These are phyloP conservation scores for Tylopilus subfusipes DNA, from an alignment of 768 basidiomycete genomes.

Conservation along the genomic window DNA sequence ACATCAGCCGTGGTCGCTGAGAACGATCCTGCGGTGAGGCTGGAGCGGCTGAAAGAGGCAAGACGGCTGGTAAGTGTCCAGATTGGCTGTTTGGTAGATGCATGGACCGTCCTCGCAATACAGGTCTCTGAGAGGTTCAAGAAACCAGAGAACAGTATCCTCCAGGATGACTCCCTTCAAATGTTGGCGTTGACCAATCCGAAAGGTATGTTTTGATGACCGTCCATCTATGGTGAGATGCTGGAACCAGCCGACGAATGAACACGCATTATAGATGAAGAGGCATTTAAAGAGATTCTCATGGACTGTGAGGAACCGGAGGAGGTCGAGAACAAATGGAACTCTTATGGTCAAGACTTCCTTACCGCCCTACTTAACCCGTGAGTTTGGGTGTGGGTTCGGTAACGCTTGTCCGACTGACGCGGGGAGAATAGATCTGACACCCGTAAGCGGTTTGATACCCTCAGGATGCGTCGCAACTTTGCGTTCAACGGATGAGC, in stretches of 20 bases:
- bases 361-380: conserved; percentile 14
- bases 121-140: conserved; percentile 16
- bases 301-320: conserved; percentile 17
- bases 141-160: conserved; percentile 7
- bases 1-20: not conserved
- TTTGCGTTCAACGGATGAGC: conserved; percentile 32
- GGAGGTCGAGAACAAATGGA: conserved; percentile 17
- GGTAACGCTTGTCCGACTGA: not conserved
- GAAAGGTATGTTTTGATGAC: conserved; percentile 8
- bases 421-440: not conserved
- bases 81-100: not conserved
- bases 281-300: conserved; percentile 10
- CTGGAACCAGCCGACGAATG: not conserved
- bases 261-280: conserved; percentile 11
- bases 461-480: conserved; percentile 27
- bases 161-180: conserved; percentile 27
- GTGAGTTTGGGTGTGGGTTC: conserved; percentile 10
- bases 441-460: conserved; percentile 17
- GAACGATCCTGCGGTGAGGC: conserved; percentile 10
- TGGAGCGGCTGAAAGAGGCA: conserved; percentile 18
- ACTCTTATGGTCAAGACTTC: conserved; percentile 17
- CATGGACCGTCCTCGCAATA: not conserved
- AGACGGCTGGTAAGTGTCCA: conserved; percentile 18
- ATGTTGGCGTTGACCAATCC: conserved; percentile 20
- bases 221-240: too few species aligned